Conservation (phyloP, 345 rosid genomes). For the Linum usitatissimum region DNA sequence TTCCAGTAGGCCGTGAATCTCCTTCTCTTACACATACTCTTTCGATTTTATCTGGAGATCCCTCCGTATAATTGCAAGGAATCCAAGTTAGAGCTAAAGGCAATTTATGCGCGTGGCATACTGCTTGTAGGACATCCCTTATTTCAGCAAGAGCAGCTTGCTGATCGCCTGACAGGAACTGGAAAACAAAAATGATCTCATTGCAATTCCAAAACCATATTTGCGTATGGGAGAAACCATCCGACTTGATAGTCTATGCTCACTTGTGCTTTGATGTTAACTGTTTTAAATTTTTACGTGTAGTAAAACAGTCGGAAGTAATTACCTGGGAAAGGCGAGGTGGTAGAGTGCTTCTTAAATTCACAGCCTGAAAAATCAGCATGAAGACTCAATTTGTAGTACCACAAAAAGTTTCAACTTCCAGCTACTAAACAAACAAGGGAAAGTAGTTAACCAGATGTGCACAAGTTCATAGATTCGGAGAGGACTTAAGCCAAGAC, state of each 20-base stretch:
- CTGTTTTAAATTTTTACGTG: too few species aligned
- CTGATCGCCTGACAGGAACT: constrained; percentile 63
- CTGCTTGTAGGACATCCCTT: constrained; percentile 60
- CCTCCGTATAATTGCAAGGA: constrained; percentile 49
- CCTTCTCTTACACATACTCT: constrained; percentile 36
- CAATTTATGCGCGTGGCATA: constrained; percentile 76
- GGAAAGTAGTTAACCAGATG: background rate
- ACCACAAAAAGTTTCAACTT: background rate
- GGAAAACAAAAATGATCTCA: constrained; percentile 19
- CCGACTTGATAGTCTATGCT: too few species aligned
- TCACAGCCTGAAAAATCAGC: constrained; percentile 55
- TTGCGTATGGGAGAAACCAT: too few species aligned
- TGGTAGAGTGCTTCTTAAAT: constrained; percentile 48
- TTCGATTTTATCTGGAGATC: constrained; percentile 26
- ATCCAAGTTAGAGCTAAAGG: constrained; percentile 91
- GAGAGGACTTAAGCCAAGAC: background rate
- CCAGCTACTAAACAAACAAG: background rate
- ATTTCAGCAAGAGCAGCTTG: constrained; percentile 71
- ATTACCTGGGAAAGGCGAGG: constrained; percentile 57
- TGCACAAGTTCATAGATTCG: background rate
- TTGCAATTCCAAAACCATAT: background rate
- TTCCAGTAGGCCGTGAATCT: constrained; percentile 23
- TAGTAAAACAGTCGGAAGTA: background rate
- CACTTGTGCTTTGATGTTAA: too few species aligned
- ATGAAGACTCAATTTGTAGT: constrained; percentile 15